These are phyloP conservation scores for Venturia carpophila DNA, from an alignment of 2,329 filamentous ascomycete genomes.

Conservation along the genomic window DNA sequence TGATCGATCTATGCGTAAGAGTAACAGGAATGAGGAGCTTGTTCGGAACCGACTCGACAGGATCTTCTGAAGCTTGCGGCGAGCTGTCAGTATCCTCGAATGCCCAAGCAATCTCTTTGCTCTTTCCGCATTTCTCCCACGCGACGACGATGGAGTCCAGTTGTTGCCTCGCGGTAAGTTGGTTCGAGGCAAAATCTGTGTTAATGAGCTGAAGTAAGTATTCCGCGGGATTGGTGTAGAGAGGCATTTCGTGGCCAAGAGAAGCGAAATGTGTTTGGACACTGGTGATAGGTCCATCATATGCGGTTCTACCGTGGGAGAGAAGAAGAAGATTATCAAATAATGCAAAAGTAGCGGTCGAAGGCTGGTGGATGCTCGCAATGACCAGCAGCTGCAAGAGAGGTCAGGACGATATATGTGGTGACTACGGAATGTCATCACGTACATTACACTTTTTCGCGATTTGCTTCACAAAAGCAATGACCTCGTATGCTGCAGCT, in stretches of 20 bases:
- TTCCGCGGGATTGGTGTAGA: conserved; percentile 62
- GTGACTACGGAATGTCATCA: neutral
- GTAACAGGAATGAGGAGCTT: conserved; percentile 49
- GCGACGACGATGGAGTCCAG: conserved; percentile 27
- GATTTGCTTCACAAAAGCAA: conserved; percentile 18
- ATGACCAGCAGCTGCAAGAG: conserved; percentile 17
- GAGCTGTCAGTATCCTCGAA: conserved; percentile 5
- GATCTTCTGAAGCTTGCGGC: conserved; percentile 22
- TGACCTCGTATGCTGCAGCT: conserved; percentile 18
- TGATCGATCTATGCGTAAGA: conserved; percentile 68
- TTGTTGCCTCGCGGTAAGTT: neutral
- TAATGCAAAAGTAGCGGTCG: conserved; percentile 17
- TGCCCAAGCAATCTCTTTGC: conserved; percentile 28
- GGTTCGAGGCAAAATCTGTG: conserved; percentile 49
- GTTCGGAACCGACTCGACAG: conserved; percentile 34
- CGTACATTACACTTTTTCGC: conserved; percentile 18
- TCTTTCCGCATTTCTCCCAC: conserved; percentile 47
- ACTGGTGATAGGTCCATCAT: conserved; percentile 10
- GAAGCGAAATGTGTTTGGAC: conserved; percentile 15
- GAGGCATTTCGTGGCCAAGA: conserved; percentile 40
- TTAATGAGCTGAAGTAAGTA: conserved; percentile 72
- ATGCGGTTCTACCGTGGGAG: conserved; percentile 11
- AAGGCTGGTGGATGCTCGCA: conserved; percentile 19
- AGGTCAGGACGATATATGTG: neutral
- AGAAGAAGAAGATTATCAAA: conserved; percentile 19